These are phyloP conservation scores for Rhododendron kiyosumense DNA, from an alignment of 148 eudicot species.

Conservation along the genomic window DNA sequence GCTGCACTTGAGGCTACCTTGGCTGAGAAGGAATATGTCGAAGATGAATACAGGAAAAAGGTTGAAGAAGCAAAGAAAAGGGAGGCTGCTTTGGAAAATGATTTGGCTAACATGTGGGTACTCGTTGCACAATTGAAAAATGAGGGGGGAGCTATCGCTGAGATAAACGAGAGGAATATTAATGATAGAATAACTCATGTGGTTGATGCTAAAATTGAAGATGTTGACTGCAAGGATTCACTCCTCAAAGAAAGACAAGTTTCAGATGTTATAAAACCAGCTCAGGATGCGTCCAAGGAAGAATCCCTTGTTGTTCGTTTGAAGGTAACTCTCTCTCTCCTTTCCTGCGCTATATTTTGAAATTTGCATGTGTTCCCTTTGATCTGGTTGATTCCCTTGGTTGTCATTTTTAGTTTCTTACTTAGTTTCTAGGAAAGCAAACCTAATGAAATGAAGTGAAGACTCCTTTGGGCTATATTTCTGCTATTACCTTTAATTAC, in stretches of 20 bases:
- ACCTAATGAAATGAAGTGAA: background rate
- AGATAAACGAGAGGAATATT: constrained; percentile 26
- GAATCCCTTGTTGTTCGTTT: constrained; percentile 86
- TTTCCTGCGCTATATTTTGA: background rate
- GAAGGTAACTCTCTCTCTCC: constrained; percentile 43
- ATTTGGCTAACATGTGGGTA: constrained; percentile 98
- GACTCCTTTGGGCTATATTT: background rate
- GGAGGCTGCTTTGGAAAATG: constrained; percentile 83
- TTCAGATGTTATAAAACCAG: constrained; percentile 33
- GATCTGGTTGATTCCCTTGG: background rate
- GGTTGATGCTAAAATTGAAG: constrained; percentile 29
- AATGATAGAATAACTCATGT: constrained; percentile 24
- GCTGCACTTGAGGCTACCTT: constrained; percentile 82
- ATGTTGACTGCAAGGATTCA: constrained; percentile 30
- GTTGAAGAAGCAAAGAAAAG: constrained; percentile 77
- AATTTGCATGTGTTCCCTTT: background rate
- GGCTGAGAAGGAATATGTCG: constrained; percentile 72
- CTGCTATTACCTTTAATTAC: background rate
- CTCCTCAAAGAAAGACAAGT: constrained; percentile 42
- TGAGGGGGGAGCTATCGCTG: constrained; percentile 45
- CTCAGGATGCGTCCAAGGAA: constrained; percentile 45
- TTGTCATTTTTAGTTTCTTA: background rate
- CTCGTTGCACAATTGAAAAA: constrained; percentile 95
- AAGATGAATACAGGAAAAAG: constrained; percentile 70
- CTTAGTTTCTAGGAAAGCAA: background rate